A percentile compares a stretch with the other conserved stretches of the same genome.
phyloP scores from a whole-genome alignment of 331 rosid genomes.

The Telfairia occidentalis region DNA sequence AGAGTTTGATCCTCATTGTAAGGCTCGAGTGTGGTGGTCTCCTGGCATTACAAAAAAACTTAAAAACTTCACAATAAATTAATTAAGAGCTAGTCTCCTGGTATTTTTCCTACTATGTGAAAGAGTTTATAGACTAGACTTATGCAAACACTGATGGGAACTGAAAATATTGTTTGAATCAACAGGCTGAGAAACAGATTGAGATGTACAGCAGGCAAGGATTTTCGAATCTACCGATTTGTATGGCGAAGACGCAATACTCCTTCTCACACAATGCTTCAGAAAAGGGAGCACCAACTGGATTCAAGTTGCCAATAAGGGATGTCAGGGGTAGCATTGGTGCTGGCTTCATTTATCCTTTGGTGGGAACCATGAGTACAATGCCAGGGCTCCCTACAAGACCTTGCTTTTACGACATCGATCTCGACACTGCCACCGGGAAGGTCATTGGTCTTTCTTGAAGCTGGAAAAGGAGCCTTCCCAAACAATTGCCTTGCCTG shows the following conservation, averaged over 20 bases:
- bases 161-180: slow-evolving; percentile 6
- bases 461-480: slow-evolving; percentile 16
- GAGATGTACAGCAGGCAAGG: slow-evolving; percentile 91
- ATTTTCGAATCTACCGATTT: slow-evolving; percentile 82
- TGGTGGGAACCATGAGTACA: slow-evolving; percentile 95
- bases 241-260: slow-evolving; percentile 97
- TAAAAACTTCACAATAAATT: no score
- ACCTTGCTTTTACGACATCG: slow-evolving; percentile 97
- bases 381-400: slow-evolving; percentile 99
- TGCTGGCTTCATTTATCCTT: slow-evolving; percentile 91
- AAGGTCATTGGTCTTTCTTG: slow-evolving; percentile 85
- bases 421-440: slow-evolving; percentile 68
- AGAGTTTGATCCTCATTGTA: neutral
- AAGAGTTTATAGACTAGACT: neutral
- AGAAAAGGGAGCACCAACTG: slow-evolving; percentile 77
- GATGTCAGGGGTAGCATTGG: slow-evolving; percentile 95
- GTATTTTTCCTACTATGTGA: neutral
- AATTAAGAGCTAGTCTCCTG: neutral
- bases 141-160: neutral
- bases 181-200: slow-evolving; percentile 86
- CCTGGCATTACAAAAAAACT: neutral
- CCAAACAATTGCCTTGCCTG: neutral
- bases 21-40: neutral
- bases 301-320: slow-evolving; percentile 75
- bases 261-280: slow-evolving; percentile 82